Base-by-base conservation (phyloP, 2,329 filamentous ascomycete species). In the Penicillium sumatraense region DNA sequence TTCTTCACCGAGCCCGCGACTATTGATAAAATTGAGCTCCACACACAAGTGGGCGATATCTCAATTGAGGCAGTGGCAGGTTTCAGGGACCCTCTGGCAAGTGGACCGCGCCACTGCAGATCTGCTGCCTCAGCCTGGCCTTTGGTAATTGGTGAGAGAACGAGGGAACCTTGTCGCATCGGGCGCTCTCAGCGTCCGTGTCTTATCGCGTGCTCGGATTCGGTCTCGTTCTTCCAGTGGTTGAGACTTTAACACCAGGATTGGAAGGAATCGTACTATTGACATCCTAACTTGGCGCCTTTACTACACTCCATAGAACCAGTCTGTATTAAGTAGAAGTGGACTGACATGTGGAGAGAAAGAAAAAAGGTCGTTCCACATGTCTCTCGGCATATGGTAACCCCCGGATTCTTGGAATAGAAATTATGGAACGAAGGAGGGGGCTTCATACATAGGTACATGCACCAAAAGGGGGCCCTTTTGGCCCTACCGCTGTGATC, bases 201-300 rank as follows among this genome's bases (percentile, higher is more conserved):
- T 46, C 21, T 46, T 46, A 24, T 44, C 42, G 42, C 42, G 11
- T 27, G 8, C 42, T 46, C 11, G n/a, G n/a, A n/a, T 42, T 41
- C 23, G 23, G 13, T 27, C n/a, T 26, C 40, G 40, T 14, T 4
- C 5, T 41, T 27, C 27, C 23, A 26, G 40, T 26, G 40, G 40
- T 10, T 27, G 40, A n/a, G 24, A 9, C 11, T 44, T 27, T 16
- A 11, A 27, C 24, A 26, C 14, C 14, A 27, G 40, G 21, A 9
- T 27, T 5, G 16, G 40, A 44, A 31, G 42, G 42, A 46, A 27
- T 46, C 42, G 42, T 46, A 46, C 42, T 46, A 46, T 46, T 46
- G 42, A 46, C 18, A 46, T 31, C 16, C 27, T 31, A 13, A 24
- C 16, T 46, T 46, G 24, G 26, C 16, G 18, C 42, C 42, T 14